Conservation (phyloP, 148 eudicot species). For the Diospyros lotus region DNA sequence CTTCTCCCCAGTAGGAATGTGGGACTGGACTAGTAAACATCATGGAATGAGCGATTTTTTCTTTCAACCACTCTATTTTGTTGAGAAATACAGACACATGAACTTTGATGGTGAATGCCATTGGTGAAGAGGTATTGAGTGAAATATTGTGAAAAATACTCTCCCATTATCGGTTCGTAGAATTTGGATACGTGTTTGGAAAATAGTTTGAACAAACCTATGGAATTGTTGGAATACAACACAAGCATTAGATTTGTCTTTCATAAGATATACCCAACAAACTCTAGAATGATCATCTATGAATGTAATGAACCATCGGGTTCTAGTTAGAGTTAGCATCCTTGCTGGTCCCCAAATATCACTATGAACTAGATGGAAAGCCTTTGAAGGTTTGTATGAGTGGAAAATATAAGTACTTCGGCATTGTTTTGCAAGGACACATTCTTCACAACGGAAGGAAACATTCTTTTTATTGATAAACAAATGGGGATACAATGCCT, state of each 20-base stretch:
- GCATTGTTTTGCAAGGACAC: not conserved
- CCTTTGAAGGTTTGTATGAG: not conserved
- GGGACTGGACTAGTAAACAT: not conserved
- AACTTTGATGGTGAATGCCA: not conserved
- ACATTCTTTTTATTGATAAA: not conserved
- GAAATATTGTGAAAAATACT: not conserved
- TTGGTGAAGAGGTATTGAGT: not conserved
- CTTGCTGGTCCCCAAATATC: constrained; percentile 2
- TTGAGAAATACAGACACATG: not conserved
- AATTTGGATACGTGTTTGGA: not conserved
- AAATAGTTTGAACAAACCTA: not conserved
- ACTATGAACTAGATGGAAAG: not conserved
- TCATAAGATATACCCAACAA: not conserved
- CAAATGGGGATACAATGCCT: constrained; percentile 2
- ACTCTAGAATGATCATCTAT: constrained; percentile 4
- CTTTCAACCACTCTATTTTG: not conserved
- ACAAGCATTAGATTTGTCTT: constrained; percentile 4
- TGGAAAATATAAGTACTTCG: not conserved
- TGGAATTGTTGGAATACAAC: not conserved
- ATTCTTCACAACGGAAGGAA: not conserved
- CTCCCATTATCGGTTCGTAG: not conserved
- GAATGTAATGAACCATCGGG: constrained; percentile 5
- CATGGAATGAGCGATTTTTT: not conserved
- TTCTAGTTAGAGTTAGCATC: not conserved
- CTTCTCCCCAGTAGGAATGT: not conserved